phyloP scores from a whole-genome alignment of 1,139 yeast species.

The Arxiozyma heterogenica region DNA sequence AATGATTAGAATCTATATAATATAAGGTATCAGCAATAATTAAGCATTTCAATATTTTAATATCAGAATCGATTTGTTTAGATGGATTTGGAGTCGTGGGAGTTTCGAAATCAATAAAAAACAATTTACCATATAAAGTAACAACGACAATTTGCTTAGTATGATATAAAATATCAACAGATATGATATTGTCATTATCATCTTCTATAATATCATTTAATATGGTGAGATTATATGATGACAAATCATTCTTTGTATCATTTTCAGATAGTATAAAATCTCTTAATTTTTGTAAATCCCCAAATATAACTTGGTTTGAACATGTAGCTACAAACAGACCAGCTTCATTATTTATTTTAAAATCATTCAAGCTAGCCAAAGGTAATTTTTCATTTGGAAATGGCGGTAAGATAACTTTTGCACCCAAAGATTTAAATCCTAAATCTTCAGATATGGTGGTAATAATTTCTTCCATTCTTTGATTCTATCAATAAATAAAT shows the following conservation, averaged over 20 bases:
- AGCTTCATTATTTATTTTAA: constrained; percentile 18
- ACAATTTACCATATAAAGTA: constrained; percentile 9
- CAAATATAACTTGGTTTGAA: constrained; percentile 21
- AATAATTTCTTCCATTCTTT: constrained; percentile 15
- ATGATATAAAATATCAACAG: background rate
- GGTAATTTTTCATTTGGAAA: constrained; percentile 27
- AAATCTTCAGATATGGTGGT: constrained; percentile 31
- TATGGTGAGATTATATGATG: background rate
- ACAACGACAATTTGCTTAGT: constrained; percentile 6
- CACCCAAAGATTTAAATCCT: constrained; percentile 34
- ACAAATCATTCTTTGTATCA: constrained; percentile 3
- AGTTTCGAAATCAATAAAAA: background rate
- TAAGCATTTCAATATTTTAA: background rate
- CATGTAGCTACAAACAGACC: constrained; percentile 29
- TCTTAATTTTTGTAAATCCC: constrained; percentile 25
- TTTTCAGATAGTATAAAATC: constrained; percentile 12
- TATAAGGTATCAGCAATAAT: background rate
- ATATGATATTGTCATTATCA: background rate
- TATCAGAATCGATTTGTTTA: background rate
- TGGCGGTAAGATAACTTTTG: constrained; percentile 26
- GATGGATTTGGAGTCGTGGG: background rate
- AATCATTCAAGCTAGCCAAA: constrained; percentile 21
- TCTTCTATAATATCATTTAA: background rate
- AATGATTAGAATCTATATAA: background rate
- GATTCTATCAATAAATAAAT: too few species aligned